Evolutionary conservation across 305 asterid species (phyloP), one percentile per base, ranked within the genome.

Genomic region (Fraxinus dipetala): DNA sequence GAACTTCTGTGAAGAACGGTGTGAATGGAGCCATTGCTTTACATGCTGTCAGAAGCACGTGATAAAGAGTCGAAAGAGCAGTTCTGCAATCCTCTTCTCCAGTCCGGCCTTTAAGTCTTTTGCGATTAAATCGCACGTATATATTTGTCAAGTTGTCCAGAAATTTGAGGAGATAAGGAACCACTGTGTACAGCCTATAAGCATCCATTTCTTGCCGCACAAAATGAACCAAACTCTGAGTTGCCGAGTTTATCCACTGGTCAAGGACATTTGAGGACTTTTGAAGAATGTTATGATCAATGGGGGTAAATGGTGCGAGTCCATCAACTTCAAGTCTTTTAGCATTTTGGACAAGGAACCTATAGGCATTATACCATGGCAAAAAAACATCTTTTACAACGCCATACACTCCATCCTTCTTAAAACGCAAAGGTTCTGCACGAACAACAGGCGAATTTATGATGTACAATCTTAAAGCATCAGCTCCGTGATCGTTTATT

Each of bases 301-400:
- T 78, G 14, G 98, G 99, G 78, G 86, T 83, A 86, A 96, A 96
- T 32, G 95, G 91, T 10, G 88, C 86, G 74, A 91, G 91, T 40
- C 98, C 98, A 85, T 96, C 99, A 79, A 91, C 84, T 89, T 96
- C 98, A 79, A 94, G 93, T 69, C 98, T 90, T 84, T 93, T 96
- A 45, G 98, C 95, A 91, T 94, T 96, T 88, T 96, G 99, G 83
- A 96, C 95, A 56, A 96, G 97, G 83, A 96, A 96, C 86, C 99
- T 96, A 78, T 96, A 96, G 28, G 99, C 98, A 88, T 96, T 96
- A 86, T 96, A 94, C 99, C 99, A 96, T 16, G 98, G 99, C 87
- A 96, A 88, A 87, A 96, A 96, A 76, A 96, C 98, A 86, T 94
- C 97, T 82, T 91, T 96, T 40, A 96, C 98, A 79, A 96, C 99